A percentile compares a stretch with the other conserved stretches of the same genome.
Conservation (phyloP, 768 basidiomycete genomes). For the Mycena pura region DNA sequence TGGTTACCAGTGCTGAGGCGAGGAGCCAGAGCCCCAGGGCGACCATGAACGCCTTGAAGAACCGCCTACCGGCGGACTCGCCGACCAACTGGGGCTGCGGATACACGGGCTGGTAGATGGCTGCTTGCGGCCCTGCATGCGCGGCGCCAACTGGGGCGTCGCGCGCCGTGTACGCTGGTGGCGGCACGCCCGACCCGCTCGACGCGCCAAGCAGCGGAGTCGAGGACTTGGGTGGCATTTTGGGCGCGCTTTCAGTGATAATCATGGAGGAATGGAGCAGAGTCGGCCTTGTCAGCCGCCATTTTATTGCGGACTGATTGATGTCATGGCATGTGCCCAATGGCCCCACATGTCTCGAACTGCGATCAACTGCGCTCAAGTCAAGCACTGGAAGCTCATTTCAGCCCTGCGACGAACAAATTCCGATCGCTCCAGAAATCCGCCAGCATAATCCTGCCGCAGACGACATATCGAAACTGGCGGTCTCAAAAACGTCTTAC, state of each 20-base stretch:
- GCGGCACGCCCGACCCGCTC: conserved; percentile 13
- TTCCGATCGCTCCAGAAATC: no score
- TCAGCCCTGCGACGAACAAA: no score
- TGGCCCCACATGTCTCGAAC: conserved; percentile 8
- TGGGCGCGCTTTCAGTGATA: conserved; percentile 5
- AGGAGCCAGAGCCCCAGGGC: conserved; percentile 25
- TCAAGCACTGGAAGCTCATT: no score
- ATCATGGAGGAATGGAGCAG: conserved; percentile 22
- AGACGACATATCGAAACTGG: no score
- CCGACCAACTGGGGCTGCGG: neutral
- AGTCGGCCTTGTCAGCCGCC: neutral
- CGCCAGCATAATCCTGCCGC: no score
- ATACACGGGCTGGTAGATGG: conserved; percentile 13
- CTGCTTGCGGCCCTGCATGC: conserved; percentile 3
- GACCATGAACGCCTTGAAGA: conserved; percentile 15
- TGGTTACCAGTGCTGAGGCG: conserved; percentile 5
- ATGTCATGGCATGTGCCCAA: no score
- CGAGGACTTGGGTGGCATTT: conserved; percentile 12
- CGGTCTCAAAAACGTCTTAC: no score
- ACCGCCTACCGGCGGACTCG: conserved; percentile 16
- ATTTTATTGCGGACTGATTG: conserved; percentile 16
- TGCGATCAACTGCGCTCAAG: conserved; percentile 14
- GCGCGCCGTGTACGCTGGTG: conserved; percentile 20
- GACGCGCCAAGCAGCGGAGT: conserved; percentile 19
- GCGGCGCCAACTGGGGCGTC: neutral